Percentiles rank a stretch among this genome's conserved stretches.
phyloP scores from a whole-genome alignment of 2,329 filamentous ascomycete genomes.

The Paracamarosporium sp. region DNA sequence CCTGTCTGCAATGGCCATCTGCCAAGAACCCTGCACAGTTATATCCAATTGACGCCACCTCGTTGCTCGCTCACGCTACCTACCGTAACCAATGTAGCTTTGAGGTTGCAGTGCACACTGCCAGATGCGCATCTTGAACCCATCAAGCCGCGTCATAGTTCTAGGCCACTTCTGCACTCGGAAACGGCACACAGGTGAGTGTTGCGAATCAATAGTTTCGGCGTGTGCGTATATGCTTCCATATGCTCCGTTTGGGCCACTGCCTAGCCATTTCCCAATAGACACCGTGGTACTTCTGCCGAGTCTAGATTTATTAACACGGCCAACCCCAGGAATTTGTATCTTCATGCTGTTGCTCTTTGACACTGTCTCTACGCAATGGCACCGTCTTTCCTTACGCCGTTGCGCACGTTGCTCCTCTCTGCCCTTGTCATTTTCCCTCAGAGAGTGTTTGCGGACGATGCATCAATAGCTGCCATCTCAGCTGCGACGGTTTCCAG shows the following conservation, averaged over 20 bases:
- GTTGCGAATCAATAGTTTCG: constrained; percentile 40
- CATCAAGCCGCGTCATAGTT: constrained; percentile 28
- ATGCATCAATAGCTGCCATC: constrained; percentile 16
- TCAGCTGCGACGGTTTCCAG: constrained; percentile 39
- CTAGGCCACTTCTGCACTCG: constrained; percentile 12
- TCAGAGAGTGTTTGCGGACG: constrained; percentile 21
- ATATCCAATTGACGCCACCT: constrained; percentile 17
- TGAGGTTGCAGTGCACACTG: constrained; percentile 22
- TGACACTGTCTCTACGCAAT: constrained; percentile 26
- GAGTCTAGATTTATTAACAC: constrained; percentile 41
- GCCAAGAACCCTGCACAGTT: constrained; percentile 32
- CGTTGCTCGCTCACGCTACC: constrained; percentile 14
- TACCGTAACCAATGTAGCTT: constrained; percentile 22
- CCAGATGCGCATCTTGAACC: constrained; percentile 11
- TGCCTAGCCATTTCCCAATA: constrained; percentile 29
- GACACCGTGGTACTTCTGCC: constrained; percentile 32
- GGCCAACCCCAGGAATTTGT: constrained; percentile 26
- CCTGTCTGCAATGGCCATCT: constrained; percentile 16
- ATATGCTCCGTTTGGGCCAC: constrained; percentile 34
- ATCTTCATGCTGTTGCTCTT: constrained; percentile 23
- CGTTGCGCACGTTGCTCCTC: constrained; percentile 31
- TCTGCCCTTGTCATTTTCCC: constrained; percentile 29
- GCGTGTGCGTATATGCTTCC: constrained; percentile 17
- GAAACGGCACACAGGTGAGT: constrained; percentile 14
- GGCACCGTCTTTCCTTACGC: constrained; percentile 30